Base-by-base conservation (phyloP, 352 stramenopile genomes). In the Globisporangium paroecandrum region DNA sequence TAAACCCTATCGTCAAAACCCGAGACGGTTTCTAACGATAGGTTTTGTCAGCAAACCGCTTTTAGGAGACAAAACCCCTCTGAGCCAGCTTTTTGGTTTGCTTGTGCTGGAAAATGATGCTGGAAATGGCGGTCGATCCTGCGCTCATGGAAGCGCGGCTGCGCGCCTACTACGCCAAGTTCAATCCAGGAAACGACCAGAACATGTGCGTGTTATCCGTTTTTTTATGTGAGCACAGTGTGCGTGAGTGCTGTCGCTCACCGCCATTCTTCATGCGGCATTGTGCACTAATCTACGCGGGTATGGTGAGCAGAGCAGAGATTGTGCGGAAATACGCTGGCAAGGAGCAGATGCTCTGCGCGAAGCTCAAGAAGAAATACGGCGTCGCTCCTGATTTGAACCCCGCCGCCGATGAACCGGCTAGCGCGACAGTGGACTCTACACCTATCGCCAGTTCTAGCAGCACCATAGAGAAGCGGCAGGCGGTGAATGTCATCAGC, bases 311-410 rank as follows among this genome's bases (percentile, higher is more conserved):
- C 62, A 93, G 86, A 24, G 72, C 74, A 20, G 83, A 92, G 69
- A 95, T 95, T 67, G 76, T 89, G 65, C 74, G 73, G 49, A 89
- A 89, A 71, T 95, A 89, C 62, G 64, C 67, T 4, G 81, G 82
- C 20, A 83, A 84, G 0, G 83, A 93, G 77, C 68, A 73, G 4
- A 75, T 77, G 69, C 62, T 95, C 47, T 89, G 81, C 57, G 82
- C 77, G 32, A 91, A 89, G 64, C 78, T 95, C 27, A 67, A 77
- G 24, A 93, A 91, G 70, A 95, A 95, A 58, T 95, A 95, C 60
- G 85, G 82, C 61, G 74, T 74, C 34, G 77, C 77, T 7, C 81
- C 81, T 18, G 74, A 83, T 54, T 63, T 90, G 24, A 38, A 61
- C 20, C 38, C 57, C 27, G 20, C 32, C 0, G 15, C 9, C 6